Conservation (phyloP, 2,329 filamentous ascomycete species). For the Ascochyta koolunga region DNA sequence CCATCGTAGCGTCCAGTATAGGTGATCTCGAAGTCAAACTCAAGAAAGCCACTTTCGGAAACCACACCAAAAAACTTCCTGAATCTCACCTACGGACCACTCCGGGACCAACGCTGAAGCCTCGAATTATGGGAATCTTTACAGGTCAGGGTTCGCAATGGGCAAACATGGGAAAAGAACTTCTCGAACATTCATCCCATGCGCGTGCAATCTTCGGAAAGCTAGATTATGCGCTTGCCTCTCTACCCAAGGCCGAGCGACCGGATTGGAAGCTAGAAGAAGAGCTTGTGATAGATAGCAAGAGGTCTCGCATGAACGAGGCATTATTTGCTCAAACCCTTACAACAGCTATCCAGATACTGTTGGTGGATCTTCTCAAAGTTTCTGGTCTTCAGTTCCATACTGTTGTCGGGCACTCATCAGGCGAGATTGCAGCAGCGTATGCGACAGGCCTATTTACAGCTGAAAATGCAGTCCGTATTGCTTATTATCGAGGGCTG, state of each 20-base stretch:
- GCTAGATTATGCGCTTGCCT: neutral
- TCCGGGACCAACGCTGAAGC: too few relatives aligned
- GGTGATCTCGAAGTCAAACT: too few relatives aligned
- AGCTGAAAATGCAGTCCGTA: conserved; percentile 18
- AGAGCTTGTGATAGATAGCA: neutral
- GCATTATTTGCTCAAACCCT: conserved; percentile 40
- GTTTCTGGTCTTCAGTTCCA: conserved; percentile 32
- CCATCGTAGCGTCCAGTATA: too few relatives aligned
- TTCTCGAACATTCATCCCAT: neutral
- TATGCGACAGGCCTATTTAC: conserved; percentile 40
- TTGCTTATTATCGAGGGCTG: conserved; percentile 32
- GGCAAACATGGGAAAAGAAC: conserved; percentile 24
- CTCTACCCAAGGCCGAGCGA: neutral
- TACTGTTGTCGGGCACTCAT: conserved; percentile 51
- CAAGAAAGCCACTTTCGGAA: too few relatives aligned
- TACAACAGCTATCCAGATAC: conserved; percentile 48
- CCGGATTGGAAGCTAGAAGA: conserved; percentile 9
- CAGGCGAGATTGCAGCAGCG: conserved; percentile 51
- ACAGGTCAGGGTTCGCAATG: conserved; percentile 38
- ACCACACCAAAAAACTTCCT: too few relatives aligned
- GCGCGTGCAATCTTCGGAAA: conserved; percentile 2
- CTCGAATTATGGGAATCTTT: too few relatives aligned
- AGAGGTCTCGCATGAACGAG: neutral
- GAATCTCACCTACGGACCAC: too few relatives aligned
- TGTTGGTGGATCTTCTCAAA: conserved; percentile 38